Evolutionary conservation across 2,329 filamentous ascomycete species (phyloP), one percentile per base, ranked within the genome.

Genomic region (Whalleya microplaca): DNA sequence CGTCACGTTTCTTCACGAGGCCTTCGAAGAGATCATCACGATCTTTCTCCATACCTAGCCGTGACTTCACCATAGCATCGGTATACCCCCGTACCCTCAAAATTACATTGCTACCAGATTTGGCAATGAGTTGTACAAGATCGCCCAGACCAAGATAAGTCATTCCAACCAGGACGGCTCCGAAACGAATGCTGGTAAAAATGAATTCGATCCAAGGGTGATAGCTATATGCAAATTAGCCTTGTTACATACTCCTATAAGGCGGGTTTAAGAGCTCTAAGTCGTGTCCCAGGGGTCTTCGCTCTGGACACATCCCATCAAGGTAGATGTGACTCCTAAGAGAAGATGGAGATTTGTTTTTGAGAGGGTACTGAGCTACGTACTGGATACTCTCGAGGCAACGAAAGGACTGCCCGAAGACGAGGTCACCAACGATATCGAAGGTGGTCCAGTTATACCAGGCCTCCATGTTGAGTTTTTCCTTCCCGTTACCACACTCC

Each of bases 341-440:
- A 16, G 3, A 12, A 37, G 5, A 5, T 16, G 32, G 14, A 16
- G 32, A 37, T 12, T n/a, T n/a, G n/a, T n/a, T n/a, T n/a, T n/a
- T n/a, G n/a, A 37, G 4, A 37, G 10, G 14, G 32, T 5, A 12
- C 32, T 37, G 32, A 14, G 14, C 32, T 3, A 37, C 32, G 3
- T 37, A 37, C 32, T 59, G 41, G 56, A 69, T 64, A 40, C 65
- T 64, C 41, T 73, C 59, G 5, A 77, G 66, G 52, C 71, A 73
- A 6, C 66, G 64, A 62, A 78, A 79, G 0, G 75, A 73, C 55
- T 79, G 72, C 0, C 77, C 78, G 60, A 80, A 81, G 1, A 69
- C 67, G 21, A 71, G 65, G 46, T 62, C 56, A 12, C 69, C 67
- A 0, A 70, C 59, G 12, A 71, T 48, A 23, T 70, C 69, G 49